These are phyloP conservation scores for Lithospermum erythrorhizon DNA, from an alignment of 257 asterid genomes.

Conservation along the genomic window DNA sequence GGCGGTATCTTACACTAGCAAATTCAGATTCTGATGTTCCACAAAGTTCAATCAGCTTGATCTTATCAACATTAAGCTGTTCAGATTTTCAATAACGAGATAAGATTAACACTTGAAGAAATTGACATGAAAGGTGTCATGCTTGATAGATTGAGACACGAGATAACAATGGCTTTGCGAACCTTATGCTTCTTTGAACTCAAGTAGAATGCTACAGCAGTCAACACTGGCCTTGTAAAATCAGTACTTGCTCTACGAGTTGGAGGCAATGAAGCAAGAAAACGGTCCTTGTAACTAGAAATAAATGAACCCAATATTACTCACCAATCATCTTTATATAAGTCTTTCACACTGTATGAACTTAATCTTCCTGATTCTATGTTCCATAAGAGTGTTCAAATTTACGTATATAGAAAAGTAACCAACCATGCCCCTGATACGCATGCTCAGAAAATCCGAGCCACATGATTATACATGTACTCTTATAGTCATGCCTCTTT, in stretches of 20 bases:
- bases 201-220: constrained; percentile 75
- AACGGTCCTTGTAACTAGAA: constrained; percentile 68
- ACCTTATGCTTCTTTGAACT: constrained; percentile 83
- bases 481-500: too few species aligned
- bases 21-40: constrained; percentile 90
- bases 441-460: not conserved
- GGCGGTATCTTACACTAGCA: constrained; percentile 39
- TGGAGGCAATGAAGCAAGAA: constrained; percentile 74
- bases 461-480: too few species aligned
- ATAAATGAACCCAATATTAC: not conserved
- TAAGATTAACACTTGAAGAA: not conserved
- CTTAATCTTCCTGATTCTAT: too few species aligned
- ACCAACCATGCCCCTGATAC: not conserved
- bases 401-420: too few species aligned
- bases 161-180: constrained; percentile 5
- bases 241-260: constrained; percentile 78
- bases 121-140: not conserved
- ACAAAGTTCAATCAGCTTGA: constrained; percentile 70
- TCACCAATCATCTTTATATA: not conserved
- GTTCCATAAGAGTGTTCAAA: not conserved
- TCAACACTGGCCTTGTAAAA: constrained; percentile 71
- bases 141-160: not conserved
- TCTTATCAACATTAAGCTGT: constrained; percentile 82
- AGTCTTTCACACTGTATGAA: not conserved
- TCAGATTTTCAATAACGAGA: constrained; percentile 1